These are phyloP conservation scores for Annulohypoxylon moriforme DNA, from an alignment of 495 filamentous ascomycete species.

Conservation along the genomic window DNA sequence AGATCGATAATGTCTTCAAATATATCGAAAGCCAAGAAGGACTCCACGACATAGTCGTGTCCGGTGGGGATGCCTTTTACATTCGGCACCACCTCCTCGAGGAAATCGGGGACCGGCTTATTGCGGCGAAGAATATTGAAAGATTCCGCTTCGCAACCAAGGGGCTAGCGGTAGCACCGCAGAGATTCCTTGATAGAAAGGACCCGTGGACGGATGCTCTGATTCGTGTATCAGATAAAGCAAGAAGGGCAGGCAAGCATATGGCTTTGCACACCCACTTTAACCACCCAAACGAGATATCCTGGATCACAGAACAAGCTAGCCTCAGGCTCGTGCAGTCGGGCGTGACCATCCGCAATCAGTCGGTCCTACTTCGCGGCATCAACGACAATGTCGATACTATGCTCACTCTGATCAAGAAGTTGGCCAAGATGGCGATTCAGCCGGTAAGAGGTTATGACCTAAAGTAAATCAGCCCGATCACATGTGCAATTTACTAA, in stretches of 20 bases:
- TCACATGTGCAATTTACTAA: constrained; percentile 34
- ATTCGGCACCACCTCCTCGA: constrained; percentile 51
- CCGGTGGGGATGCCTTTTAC: constrained; percentile 68
- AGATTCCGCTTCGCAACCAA: constrained; percentile 69
- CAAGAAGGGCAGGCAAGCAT: constrained; percentile 62
- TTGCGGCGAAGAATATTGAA: constrained; percentile 55
- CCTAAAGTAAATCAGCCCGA: constrained; percentile 20
- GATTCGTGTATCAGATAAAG: constrained; percentile 59
- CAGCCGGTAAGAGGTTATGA: constrained; percentile 50
- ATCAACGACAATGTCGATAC: constrained; percentile 66
- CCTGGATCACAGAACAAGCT: constrained; percentile 66
- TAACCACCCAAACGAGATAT: constrained; percentile 69
- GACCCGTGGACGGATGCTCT: constrained; percentile 66
- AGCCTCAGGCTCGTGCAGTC: constrained; percentile 59
- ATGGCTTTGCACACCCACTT: constrained; percentile 72
- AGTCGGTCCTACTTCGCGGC: constrained; percentile 64
- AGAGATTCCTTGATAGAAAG: constrained; percentile 58
- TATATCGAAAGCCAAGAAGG: constrained; percentile 62
- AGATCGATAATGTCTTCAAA: constrained; percentile 60
- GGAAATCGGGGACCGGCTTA: constrained; percentile 55
- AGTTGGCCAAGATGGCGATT: constrained; percentile 65
- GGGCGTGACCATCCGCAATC: constrained; percentile 64
- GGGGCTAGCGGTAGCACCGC: constrained; percentile 65
- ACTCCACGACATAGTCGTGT: constrained; percentile 67
- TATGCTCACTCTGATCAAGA: constrained; percentile 62